These are phyloP conservation scores for Colletotrichum simmondsii DNA, from an alignment of 2,329 filamentous ascomycete genomes.

Conservation along the genomic window DNA sequence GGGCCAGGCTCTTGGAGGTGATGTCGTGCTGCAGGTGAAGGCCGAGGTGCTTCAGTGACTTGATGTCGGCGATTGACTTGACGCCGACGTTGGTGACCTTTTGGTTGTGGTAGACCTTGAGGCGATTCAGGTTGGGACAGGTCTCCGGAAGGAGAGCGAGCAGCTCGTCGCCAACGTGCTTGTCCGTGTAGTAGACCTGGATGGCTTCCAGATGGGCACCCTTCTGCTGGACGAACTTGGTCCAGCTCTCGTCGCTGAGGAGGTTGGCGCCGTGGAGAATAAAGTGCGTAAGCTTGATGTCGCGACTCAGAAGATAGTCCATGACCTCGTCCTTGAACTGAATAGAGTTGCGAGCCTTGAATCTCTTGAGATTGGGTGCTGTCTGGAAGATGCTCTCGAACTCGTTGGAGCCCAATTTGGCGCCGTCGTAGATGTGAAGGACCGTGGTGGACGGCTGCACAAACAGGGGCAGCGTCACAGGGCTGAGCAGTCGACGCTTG, in stretches of 20 bases:
- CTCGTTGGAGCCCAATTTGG: slow-evolving; percentile 78
- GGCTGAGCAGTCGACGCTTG: slow-evolving; percentile 66
- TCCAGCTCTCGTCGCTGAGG: slow-evolving; percentile 81
- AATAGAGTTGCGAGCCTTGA: slow-evolving; percentile 86
- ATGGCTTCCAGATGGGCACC: slow-evolving; percentile 74
- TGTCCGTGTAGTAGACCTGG: slow-evolving; percentile 87
- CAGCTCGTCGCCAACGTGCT: slow-evolving; percentile 79
- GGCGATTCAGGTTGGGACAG: slow-evolving; percentile 75
- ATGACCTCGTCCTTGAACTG: slow-evolving; percentile 90
- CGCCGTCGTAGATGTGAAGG: slow-evolving; percentile 67
- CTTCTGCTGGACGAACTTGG: slow-evolving; percentile 72
- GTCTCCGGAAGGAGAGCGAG: slow-evolving; percentile 69
- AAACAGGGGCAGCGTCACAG: slow-evolving; percentile 67
- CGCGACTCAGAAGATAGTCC: slow-evolving; percentile 81
- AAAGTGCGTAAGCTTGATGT: slow-evolving; percentile 75
- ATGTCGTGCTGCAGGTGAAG: slow-evolving; percentile 73
- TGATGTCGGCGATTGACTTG: slow-evolving; percentile 69
- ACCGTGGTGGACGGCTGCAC: slow-evolving; percentile 61
- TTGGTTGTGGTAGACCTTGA: slow-evolving; percentile 87
- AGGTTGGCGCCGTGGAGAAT: slow-evolving; percentile 89
- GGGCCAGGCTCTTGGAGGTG: slow-evolving; percentile 66
- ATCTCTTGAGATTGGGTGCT: slow-evolving; percentile 73
- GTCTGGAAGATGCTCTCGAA: slow-evolving; percentile 84
- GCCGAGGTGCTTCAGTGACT: slow-evolving; percentile 78
- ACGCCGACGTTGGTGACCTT: slow-evolving; percentile 75